Evolutionary conservation across 2,329 filamentous ascomycete genomes (phyloP).

Genomic region (Pseudogymnoascus destructans): DNA sequence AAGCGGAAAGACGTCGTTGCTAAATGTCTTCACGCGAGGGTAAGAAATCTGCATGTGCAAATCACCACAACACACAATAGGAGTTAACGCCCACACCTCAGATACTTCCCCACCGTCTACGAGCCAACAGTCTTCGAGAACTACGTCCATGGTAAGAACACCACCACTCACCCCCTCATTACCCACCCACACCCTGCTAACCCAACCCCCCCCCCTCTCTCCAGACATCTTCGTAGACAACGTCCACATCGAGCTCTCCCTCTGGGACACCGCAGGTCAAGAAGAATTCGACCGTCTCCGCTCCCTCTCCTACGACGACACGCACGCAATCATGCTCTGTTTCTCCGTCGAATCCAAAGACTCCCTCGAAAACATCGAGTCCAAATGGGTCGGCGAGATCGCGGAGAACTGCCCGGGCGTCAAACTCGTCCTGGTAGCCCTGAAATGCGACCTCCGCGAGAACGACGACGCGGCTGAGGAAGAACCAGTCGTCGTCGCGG

Average conservation of each 20-base stretch:
- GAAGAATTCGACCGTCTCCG: constrained; percentile 97
- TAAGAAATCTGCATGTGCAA: constrained; percentile 31
- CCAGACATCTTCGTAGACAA: constrained; percentile 95
- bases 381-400: constrained; percentile 97
- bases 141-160: constrained; percentile 71
- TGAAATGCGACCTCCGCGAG: constrained; percentile 94
- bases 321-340: constrained; percentile 96
- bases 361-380: constrained; percentile 95
- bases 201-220: constrained; percentile 17
- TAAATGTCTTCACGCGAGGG: constrained; percentile 98
- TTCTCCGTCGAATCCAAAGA: constrained; percentile 95
- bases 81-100: constrained; percentile 27
- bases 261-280: constrained; percentile 97
- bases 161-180: constrained; percentile 8
- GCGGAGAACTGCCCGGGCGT: constrained; percentile 94
- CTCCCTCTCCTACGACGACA: constrained; percentile 92
- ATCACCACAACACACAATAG: neutral
- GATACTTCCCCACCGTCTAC: constrained; percentile 96
- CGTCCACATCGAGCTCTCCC: constrained; percentile 88
- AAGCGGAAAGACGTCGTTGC: constrained; percentile 87
- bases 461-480: constrained; percentile 52
- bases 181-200: neutral
- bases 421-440: constrained; percentile 83
- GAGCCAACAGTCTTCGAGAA: constrained; percentile 98
- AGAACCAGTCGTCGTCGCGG: constrained; percentile 29